Base-by-base conservation (phyloP, 2,329 filamentous ascomycete genomes). In the Colletotrichum aenigma region DNA sequence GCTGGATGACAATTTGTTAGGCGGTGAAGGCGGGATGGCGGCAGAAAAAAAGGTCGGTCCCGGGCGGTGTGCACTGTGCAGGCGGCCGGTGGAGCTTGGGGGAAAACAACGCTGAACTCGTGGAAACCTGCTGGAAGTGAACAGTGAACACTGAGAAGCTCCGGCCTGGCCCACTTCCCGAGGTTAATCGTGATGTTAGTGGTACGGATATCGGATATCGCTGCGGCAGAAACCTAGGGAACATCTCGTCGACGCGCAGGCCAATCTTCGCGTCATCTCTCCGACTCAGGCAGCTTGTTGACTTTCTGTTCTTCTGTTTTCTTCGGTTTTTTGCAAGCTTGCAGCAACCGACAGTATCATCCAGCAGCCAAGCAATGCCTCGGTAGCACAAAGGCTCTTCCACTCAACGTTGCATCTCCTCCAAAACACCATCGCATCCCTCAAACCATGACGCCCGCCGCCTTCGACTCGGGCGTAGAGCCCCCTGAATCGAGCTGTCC, bases 401-500 rank as follows among this genome's bases (percentile, higher is more conserved):
- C n/a, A 24, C 32, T 55, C 58, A 26, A 30, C 13, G 21, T 30
- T 34, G 32, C 38, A 71, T 21, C 9, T 28, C n/a, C 36, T 32
- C 58, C 58, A 38, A 24, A 34, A 55, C 64, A 34, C 18, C 55
- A 62, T n/a, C 64, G 26, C 24, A 21, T 52, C 36, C 30, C 36
- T 68, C 48, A 15, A 58, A 69, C 52, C 28, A 76, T 76, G 74
- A 76, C 70, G 32, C 74, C 74, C 58, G 30, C 65, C 36, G 60
- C 69, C 32, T 78, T 78, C 21, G 77, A 78, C 58, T 48, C 67
- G 34, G 77, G 75, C 34, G 72, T 76, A 21, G 72, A 77, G 58
- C 76, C 84, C n/a, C 75, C 81, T 64, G 78, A 80, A 48, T 81
- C 82, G 28, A 79, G 82, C 52, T 94, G 92, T 78, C 91, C 92